Evolutionary conservation across 2,329 filamentous ascomycete species (phyloP), one percentile per base, ranked within the genome.

Genomic region (Fusarium sp.): DNA sequence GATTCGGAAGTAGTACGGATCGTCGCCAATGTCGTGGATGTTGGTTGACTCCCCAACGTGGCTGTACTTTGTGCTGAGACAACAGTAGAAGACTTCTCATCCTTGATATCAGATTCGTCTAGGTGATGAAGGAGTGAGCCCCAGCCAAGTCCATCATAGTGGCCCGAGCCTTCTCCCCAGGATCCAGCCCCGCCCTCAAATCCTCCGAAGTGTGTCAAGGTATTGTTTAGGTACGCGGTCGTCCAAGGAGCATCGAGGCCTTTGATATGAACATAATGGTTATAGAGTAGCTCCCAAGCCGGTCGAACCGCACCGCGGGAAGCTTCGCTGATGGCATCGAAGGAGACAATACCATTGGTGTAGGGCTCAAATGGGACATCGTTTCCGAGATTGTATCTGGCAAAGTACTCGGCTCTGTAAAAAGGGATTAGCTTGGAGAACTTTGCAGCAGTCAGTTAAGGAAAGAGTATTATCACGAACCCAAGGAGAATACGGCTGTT

Each of bases 351-450:
- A 7, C 58, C 67, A 17, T 73, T 73, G 20, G 63, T 63, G 13
- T 73, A 73, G 1, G 70, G 57, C 26, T 71, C 60, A 23, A 73
- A 73, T 0, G 70, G 71, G 1, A 73, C 70, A 12, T 73, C 60
- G 10, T 71, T 35, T 10, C 55, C 64, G 12, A 73, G 18, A 23
- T 73, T 73, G 17, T 73, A 73, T 15, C 60, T 44, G 0, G 67
- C 57, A 18, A 61, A 68, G 20, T 73, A 73, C 5, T 73, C 70
- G 0, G 70, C 70, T 15, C 71, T 73, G 17, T 3, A 14, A 2
- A 4, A 2, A 1, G 1, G 6, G 6, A 18, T 65, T 32, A 48
- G 49, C 11, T 32, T 12, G 18, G 4, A 17, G 13, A 13, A 2
- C 18, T 17, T 9, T 13, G 15, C 15, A 14, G n/a, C 7, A 13